Conservation (phyloP, 495 filamentous ascomycete species). For the Cryomyces minteri region DNA sequence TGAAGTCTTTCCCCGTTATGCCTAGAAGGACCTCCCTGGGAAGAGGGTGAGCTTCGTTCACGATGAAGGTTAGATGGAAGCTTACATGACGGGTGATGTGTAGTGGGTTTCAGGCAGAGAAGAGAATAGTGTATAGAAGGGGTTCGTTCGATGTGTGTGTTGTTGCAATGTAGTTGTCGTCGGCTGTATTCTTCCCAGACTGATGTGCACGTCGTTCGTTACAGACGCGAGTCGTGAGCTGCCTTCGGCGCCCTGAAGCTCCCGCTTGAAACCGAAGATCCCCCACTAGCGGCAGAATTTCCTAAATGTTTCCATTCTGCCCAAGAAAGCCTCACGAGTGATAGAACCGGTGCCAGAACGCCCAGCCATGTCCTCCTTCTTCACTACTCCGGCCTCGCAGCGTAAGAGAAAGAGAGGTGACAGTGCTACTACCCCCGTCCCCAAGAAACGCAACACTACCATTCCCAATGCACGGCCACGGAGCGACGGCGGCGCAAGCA, state of each 20-base stretch:
- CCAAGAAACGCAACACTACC: conserved; percentile 11
- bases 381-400: conserved; percentile 23
- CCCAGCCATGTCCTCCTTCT: conserved; percentile 22
- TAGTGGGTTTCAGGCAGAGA: too few relatives aligned
- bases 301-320: too few relatives aligned
- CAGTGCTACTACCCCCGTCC: neutral
- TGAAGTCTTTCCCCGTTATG: conserved; percentile 97
- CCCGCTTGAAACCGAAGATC: too few relatives aligned
- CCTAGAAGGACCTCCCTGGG: conserved; percentile 92
- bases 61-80: neutral
- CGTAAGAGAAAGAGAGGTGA: conserved; percentile 22
- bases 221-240: neutral
- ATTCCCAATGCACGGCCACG: conserved; percentile 2
- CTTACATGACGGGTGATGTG: neutral
- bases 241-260: too few relatives aligned
- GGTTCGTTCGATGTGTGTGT: neutral
- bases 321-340: too few relatives aligned
- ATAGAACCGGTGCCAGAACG: too few relatives aligned
- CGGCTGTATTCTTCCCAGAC: too few relatives aligned
- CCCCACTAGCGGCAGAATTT: too few relatives aligned
- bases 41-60: neutral
- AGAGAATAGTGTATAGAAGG: neutral
- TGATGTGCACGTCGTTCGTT: neutral
- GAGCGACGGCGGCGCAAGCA: conserved; percentile 7
- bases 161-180: too few relatives aligned